Percentiles rank a stretch among this genome's conserved stretches.
These are phyloP conservation scores for Colletotrichum sp. DNA, from an alignment of 2,329 filamentous ascomycete genomes.

Conservation along the genomic window DNA sequence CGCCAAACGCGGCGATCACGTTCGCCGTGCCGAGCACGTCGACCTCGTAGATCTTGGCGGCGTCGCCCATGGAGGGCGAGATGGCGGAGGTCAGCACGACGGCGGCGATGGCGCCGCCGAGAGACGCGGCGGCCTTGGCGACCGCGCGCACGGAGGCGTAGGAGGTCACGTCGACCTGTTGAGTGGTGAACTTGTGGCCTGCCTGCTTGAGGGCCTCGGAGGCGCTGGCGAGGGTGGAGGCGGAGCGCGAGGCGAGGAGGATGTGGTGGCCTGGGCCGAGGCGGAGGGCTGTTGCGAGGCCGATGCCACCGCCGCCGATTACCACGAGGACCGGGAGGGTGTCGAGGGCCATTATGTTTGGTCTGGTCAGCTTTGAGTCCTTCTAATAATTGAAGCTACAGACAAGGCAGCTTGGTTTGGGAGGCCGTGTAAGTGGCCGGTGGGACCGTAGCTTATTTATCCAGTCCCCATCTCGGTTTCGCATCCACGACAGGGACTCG, in stretches of 20 bases:
- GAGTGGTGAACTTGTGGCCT: background rate
- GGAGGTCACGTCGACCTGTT: background rate
- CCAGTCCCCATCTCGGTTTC: background rate
- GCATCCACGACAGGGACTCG: background rate
- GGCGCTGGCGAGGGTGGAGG: background rate
- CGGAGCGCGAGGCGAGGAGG: background rate
- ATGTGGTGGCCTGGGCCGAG: background rate
- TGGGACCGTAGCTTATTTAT: background rate
- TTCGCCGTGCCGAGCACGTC: background rate
- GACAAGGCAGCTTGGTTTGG: background rate
- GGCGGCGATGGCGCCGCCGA: background rate
- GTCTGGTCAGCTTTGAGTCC: accelerated
- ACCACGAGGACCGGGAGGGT: background rate
- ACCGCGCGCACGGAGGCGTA: background rate
- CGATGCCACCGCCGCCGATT: conserved; percentile 9
- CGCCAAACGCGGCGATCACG: background rate
- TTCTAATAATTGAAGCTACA: accelerated
- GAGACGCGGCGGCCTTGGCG: background rate
- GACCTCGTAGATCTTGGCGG: background rate
- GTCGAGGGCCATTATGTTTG: background rate
- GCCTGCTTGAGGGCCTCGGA: background rate
- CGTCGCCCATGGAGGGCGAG: background rate
- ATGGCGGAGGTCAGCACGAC: background rate
- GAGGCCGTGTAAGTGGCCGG: accelerated
- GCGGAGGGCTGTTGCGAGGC: background rate